Evolutionary conservation across 805 yeast species (phyloP).

Genomic region (Kodamaea restingae): DNA sequence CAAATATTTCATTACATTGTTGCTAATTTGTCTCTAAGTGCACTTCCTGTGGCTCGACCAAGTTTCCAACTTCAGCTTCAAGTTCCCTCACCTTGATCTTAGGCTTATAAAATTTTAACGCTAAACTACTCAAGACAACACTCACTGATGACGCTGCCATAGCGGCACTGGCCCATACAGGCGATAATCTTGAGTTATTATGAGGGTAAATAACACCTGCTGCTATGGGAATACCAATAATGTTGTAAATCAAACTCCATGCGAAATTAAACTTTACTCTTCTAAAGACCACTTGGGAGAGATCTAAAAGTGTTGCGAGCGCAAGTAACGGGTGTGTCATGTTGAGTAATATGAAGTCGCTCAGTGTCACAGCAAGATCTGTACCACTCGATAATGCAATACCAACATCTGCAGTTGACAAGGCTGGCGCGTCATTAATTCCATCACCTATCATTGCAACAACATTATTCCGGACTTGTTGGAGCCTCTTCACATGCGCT

Average conservation of each 20-base stretch:
- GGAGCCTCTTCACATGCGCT: slow-evolving; percentile 52
- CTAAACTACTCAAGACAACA: slow-evolving; percentile 55
- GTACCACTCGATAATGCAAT: slow-evolving; percentile 74
- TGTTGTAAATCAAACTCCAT: slow-evolving; percentile 57
- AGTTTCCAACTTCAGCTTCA: slow-evolving; percentile 1
- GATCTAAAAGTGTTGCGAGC: slow-evolving; percentile 50
- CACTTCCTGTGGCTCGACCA: slow-evolving; percentile 1
- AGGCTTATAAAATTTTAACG: slow-evolving; percentile 46
- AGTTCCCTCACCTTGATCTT: slow-evolving; percentile 17
- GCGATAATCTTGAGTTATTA: slow-evolving; percentile 49
- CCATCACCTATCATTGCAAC: slow-evolving; percentile 83
- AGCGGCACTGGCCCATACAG: slow-evolving; percentile 66
- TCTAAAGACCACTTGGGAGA: slow-evolving; percentile 46
- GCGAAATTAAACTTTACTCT: slow-evolving; percentile 55
- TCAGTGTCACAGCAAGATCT: slow-evolving; percentile 69
- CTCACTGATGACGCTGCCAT: slow-evolving; percentile 60
- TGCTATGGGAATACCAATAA: slow-evolving; percentile 58
- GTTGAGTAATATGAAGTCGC: slow-evolving; percentile 66
- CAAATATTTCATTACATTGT: too few species aligned
- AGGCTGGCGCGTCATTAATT: slow-evolving; percentile 78
- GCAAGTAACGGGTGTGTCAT: slow-evolving; percentile 48
- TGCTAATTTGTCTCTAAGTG: not conserved
- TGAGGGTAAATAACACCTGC: slow-evolving; percentile 65
- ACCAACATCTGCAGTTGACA: slow-evolving; percentile 73
- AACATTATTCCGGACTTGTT: slow-evolving; percentile 26